These are phyloP conservation scores for Acer saccharum DNA, from an alignment of 345 rosid species.

Conservation along the genomic window DNA sequence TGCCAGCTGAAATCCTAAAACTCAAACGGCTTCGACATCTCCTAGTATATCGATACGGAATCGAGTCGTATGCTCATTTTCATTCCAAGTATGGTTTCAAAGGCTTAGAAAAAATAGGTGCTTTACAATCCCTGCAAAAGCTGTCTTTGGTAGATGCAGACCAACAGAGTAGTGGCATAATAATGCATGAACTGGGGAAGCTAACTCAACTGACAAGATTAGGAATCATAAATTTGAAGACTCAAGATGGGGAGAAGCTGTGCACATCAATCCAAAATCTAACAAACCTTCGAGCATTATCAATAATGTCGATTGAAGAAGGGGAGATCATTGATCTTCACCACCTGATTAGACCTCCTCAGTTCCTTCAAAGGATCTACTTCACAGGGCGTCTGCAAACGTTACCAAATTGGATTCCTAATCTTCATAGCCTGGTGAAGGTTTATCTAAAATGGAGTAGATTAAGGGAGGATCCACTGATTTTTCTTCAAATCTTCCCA, in stretches of 20 bases:
- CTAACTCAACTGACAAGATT: conserved; percentile 39
- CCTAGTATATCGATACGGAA: conserved; percentile 37
- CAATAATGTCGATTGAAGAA: conserved; percentile 17
- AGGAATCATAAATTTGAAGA: conserved; percentile 38
- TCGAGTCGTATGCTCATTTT: conserved; percentile 24
- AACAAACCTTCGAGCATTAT: conserved; percentile 33
- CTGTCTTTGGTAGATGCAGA: conserved; percentile 38
- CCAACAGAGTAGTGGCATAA: background rate
- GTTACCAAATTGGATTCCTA: conserved; percentile 33
- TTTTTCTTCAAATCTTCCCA: conserved; percentile 33
- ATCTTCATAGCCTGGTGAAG: conserved; percentile 26
- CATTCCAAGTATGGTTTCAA: conserved; percentile 33
- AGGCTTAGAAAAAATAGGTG: conserved; percentile 29
- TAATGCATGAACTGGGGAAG: conserved; percentile 40
- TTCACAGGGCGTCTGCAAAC: conserved; percentile 30
- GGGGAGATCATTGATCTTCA: conserved; percentile 29
- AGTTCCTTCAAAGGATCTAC: conserved; percentile 34
- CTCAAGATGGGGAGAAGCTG: conserved; percentile 36
- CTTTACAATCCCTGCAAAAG: conserved; percentile 41
- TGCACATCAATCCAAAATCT: conserved; percentile 34
- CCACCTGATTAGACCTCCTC: conserved; percentile 29
- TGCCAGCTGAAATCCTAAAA: conserved; percentile 43
- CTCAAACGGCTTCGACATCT: conserved; percentile 42
- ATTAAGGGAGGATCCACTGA: conserved; percentile 30
- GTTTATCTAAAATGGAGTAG: conserved; percentile 24